Conservation (phyloP, 805 yeast genomes). For the Zygosaccharomyces gambellarensis region DNA sequence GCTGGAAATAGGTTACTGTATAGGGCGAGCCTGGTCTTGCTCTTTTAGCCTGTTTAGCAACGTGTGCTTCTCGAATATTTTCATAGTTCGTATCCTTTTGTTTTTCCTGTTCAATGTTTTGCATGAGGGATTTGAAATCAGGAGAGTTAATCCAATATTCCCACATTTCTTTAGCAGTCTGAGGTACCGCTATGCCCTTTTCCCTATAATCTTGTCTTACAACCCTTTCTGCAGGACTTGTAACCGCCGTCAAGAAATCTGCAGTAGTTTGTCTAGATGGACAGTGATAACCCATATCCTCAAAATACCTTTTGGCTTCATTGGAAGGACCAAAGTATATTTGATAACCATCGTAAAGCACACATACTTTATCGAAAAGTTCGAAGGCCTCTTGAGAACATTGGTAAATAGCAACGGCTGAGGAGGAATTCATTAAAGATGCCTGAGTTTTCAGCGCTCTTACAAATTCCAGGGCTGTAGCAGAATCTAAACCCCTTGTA, state of each 20-base stretch:
- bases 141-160: constrained; percentile 51
- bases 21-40: constrained; percentile 47
- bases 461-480: constrained; percentile 74
- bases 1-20: constrained; percentile 49
- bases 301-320: constrained; percentile 53
- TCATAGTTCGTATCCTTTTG: constrained; percentile 24
- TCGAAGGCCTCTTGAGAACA: constrained; percentile 64
- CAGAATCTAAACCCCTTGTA: constrained; percentile 80
- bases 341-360: constrained; percentile 57
- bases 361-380: constrained; percentile 57
- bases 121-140: constrained; percentile 38
- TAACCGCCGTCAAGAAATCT: constrained; percentile 63
- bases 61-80: constrained; percentile 39
- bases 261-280: constrained; percentile 67
- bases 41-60: constrained; percentile 48
- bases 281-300: constrained; percentile 58
- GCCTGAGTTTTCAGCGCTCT: constrained; percentile 63
- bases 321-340: constrained; percentile 58
- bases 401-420: constrained; percentile 66
- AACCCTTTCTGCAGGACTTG: constrained; percentile 61
- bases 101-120: constrained; percentile 43
- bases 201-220: constrained; percentile 32
- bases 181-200: constrained; percentile 52
- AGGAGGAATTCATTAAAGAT: constrained; percentile 46
- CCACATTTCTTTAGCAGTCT: constrained; percentile 58